Base-by-base conservation (phyloP, 2,329 filamentous ascomycete genomes). In the Xylaria arbuscula region DNA sequence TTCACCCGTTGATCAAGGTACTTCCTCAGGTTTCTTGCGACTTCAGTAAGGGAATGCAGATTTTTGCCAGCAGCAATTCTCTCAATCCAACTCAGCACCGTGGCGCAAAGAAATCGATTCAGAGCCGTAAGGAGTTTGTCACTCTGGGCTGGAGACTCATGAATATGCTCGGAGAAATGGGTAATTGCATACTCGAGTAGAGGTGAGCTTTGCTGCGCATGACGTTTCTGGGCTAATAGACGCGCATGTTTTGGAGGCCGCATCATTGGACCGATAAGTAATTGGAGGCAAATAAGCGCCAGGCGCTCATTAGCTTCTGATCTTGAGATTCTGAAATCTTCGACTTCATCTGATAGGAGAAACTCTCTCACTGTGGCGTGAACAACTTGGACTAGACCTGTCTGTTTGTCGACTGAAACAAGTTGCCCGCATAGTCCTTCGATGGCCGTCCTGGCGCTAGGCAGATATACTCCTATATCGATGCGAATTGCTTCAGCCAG, bases 351-450 rank as follows among this genome's bases (percentile, higher is more conserved):
- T 2, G 73, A 71, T 1, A 78, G 53, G 6, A 79, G 66, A 60
- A 78, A 79, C 59, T 77, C 73, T 19, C 72, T 66, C 0, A 71
- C 77, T 1, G 77, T 79, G 22, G 75, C 53, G 51, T 80, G 77
- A 10, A 77, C 70, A 40, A 80, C 55, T 10, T 75, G 62, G 2
- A 78, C 72, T 1, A 64, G 24, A 17, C 67, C 70, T 0, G 63
- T 50, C 8, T 64, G 19, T 2, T 66, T 34, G 57, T 79, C 73
- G 8, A 79, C 62, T 2, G 50, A 62, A 2, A 80, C 75, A 11
- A 80, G 70, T 9, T 79, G 74, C 0, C 78, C 78, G 55, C 78
- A 80, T 1, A 76, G 56, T 3, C 72, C 70, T 36, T 70, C 63
- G 7, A 80, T 73, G 3, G 74, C 70, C 17, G 45, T 42, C 60